Evolutionary conservation across 306 rosid genomes (phyloP), one percentile per base, ranked within the genome.

Genomic region (Sphenostylis stenocarpa): DNA sequence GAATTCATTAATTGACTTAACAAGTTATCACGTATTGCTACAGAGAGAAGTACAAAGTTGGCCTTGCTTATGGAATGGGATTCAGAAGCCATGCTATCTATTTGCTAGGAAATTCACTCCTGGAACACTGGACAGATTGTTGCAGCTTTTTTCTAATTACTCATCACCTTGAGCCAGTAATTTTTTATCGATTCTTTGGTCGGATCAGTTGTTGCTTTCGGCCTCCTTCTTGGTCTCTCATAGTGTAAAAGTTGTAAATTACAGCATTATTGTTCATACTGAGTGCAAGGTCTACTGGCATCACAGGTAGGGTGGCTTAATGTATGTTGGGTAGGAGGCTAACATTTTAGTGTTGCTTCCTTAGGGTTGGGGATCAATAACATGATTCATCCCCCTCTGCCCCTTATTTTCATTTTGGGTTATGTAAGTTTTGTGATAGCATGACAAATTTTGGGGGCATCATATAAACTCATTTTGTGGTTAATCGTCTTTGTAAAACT

Each of bases 51-150:
- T 88, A 39, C 98, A 89, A 75, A 85, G 75, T 81, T 92, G 98
- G 99, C 96, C 98, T 43, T 96, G 99, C 89, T 79, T 89, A 73
- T 87, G 99, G 99, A 96, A 96, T 31, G 99, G 96, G 44, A 61
- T 86, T 76, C 89, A 84, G 78, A 87, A 89, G 81, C 99, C 99
- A 0, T 96, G 99, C 74, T 92, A 96, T 89, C 87, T 96, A 34
- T 96, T 96, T 78, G 99, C 99, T 12, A 88, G 99, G 85, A 96
- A 96, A 85, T 96, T 96, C 83, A 80, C 82, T 71, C 96, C 97
- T 0, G 93, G 75, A 62, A 87, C 98, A 55, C 80, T 86, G 47
- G 86, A 87, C 76, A 84, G 53, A 63, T 85, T 96, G 71, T 67
- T 96, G 90, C 77, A 80, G 53, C 84, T 89, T 76, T 90, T 91